Evolutionary conservation across 192 early-diverging fungal species (phyloP).

Genomic region (Linnemannia zychae): DNA sequence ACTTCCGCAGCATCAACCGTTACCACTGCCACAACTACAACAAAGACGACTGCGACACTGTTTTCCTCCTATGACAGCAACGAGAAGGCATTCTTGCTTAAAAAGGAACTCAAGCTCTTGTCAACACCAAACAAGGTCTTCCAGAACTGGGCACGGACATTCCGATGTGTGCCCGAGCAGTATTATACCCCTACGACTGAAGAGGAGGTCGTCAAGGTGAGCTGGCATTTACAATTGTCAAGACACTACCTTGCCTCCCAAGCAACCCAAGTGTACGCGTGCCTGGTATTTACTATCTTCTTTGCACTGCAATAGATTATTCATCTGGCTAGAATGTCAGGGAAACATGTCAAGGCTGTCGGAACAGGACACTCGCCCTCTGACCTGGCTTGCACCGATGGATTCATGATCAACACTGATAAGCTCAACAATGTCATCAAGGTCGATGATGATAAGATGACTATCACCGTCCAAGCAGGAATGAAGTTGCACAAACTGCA

Average conservation of each 20-base stretch:
- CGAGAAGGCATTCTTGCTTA: neutral
- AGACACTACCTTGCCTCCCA: neutral
- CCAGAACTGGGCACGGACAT: constrained; percentile 80
- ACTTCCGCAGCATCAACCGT: neutral
- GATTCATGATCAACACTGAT: constrained; percentile 79
- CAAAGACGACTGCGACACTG: neutral
- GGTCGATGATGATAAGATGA: constrained; percentile 60
- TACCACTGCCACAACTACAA: neutral
- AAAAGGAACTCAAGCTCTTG: constrained; percentile 33
- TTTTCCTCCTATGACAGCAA: neutral
- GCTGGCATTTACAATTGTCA: neutral
- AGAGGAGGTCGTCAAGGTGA: constrained; percentile 70
- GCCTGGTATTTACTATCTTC: neutral
- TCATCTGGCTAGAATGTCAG: constrained; percentile 50
- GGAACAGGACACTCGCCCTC: constrained; percentile 84
- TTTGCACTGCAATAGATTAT: constrained; percentile 57
- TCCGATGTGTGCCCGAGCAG: constrained; percentile 66
- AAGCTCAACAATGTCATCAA: constrained; percentile 67
- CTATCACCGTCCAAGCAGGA: constrained; percentile 74
- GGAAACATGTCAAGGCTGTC: constrained; percentile 71
- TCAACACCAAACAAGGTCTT: constrained; percentile 51
- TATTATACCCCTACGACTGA: constrained; percentile 74
- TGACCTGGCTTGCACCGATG: constrained; percentile 75
- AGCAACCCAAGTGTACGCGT: neutral
- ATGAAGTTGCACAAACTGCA: constrained; percentile 75